Evolutionary conservation across 805 yeast species (phyloP).

Genomic region (Suhomyces sp.): DNA sequence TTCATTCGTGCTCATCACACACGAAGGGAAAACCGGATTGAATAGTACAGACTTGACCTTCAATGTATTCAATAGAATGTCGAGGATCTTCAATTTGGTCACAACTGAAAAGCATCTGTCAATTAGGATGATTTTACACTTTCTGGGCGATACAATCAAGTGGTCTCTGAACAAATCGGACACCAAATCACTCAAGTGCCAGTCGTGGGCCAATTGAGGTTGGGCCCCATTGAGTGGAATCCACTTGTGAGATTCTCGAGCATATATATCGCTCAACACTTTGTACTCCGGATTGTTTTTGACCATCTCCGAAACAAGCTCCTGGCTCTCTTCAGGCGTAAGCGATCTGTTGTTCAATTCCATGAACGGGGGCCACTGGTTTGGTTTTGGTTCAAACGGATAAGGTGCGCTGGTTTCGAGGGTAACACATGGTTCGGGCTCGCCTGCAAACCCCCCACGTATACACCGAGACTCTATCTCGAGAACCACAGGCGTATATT

Average conservation of each 20-base stretch:
- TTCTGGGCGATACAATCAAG: constrained; percentile 16
- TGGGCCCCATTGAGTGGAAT: constrained; percentile 1
- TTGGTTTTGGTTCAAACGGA: neutral
- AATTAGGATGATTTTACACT: constrained; percentile 21
- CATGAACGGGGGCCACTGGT: constrained; percentile 16
- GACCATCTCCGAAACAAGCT: constrained; percentile 1
- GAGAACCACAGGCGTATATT: constrained; percentile 15
- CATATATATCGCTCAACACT: constrained; percentile 9
- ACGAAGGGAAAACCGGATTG: constrained; percentile 10
- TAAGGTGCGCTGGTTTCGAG: neutral
- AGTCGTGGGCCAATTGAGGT: neutral
- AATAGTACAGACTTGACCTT: constrained; percentile 24
- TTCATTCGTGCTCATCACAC: constrained; percentile 19
- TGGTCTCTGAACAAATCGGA: neutral
- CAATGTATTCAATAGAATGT: constrained; percentile 19
- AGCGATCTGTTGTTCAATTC: constrained; percentile 21
- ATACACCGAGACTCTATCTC: constrained; percentile 18
- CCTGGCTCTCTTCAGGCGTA: constrained; percentile 10
- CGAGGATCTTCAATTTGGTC: constrained; percentile 15
- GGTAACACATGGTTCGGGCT: constrained; percentile 12
- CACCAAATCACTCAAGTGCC: constrained; percentile 1
- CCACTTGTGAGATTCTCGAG: constrained; percentile 9
- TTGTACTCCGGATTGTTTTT: neutral
- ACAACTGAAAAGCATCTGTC: constrained; percentile 14
- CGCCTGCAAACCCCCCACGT: constrained; percentile 27